Percentiles rank a stretch among this genome's conserved stretches.
These are phyloP conservation scores for Trypanosoma platydactyli DNA, from an alignment of 208 protist species.

Conservation along the genomic window DNA sequence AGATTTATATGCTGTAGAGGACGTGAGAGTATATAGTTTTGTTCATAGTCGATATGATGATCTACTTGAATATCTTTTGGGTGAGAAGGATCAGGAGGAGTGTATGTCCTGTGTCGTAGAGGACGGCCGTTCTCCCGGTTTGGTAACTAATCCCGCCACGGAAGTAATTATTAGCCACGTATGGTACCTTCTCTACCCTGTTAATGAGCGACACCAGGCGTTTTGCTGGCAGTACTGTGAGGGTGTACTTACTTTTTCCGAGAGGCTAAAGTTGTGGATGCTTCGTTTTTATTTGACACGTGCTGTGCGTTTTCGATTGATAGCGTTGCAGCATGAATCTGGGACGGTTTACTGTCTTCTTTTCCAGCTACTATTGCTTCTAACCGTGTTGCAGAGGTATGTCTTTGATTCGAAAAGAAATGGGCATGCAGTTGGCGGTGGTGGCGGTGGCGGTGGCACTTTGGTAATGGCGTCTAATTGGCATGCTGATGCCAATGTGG, in stretches of 20 bases:
- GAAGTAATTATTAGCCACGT: conserved; percentile 6
- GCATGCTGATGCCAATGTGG: conserved; percentile 1
- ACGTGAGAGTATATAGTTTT: neutral
- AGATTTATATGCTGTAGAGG: neutral
- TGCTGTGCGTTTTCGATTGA: conserved; percentile 16
- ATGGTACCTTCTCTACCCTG: conserved; percentile 37
- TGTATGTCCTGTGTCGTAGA: conserved; percentile 10
- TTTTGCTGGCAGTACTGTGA: conserved; percentile 52
- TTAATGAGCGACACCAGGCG: conserved; percentile 28
- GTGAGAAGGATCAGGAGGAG: conserved; percentile 16
- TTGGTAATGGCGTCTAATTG: neutral
- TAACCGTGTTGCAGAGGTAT: conserved; percentile 10
- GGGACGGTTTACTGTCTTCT: conserved; percentile 10
- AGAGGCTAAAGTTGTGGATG: conserved; percentile 20
- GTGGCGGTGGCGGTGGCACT: neutral
- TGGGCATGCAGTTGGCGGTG: conserved; percentile 1
- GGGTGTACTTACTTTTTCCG: conserved; percentile 25
- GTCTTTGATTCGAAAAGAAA: neutral
- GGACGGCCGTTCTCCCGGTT: neutral
- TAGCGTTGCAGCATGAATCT: conserved; percentile 11
- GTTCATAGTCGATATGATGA: neutral
- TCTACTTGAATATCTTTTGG: conserved; percentile 16
- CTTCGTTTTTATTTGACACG: conserved; percentile 22
- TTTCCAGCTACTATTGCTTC: conserved; percentile 11
- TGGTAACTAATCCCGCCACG: neutral